Evolutionary conservation across 352 stramenopile species (phyloP).

Genomic region (Phytophthora meadii): DNA sequence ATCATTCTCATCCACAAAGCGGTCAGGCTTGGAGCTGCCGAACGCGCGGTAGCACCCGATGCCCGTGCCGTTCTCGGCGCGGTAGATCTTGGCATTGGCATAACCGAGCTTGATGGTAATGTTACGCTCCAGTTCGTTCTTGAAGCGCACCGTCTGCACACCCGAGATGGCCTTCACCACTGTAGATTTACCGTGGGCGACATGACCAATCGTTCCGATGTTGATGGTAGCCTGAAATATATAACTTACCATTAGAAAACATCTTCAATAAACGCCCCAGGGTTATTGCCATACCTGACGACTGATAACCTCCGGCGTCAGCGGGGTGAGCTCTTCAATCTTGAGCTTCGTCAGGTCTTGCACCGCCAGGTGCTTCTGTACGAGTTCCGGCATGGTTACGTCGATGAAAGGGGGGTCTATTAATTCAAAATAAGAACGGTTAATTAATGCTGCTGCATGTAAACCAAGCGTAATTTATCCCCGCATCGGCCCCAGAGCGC

Average conservation of each 20-base stretch:
- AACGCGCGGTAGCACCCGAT: constrained; percentile 91
- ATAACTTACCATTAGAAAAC: not conserved
- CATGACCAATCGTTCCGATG: constrained; percentile 99
- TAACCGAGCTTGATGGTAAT: constrained; percentile 99
- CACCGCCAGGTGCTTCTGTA: constrained; percentile 83
- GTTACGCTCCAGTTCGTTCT: constrained; percentile 99
- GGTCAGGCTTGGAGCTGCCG: constrained; percentile 88
- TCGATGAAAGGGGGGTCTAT: not conserved
- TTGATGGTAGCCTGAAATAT: constrained; percentile 97
- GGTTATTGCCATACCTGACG: constrained; percentile 45
- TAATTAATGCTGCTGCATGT: no score
- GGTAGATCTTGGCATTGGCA: constrained; percentile 99
- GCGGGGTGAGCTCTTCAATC: constrained; percentile 94
- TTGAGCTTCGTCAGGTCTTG: constrained; percentile 97
- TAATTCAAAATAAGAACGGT: not conserved
- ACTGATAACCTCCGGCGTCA: constrained; percentile 98
- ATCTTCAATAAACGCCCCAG: not conserved
- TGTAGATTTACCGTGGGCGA: constrained; percentile 99
- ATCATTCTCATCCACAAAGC: constrained; percentile 87
- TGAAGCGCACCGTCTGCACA: constrained; percentile 98
- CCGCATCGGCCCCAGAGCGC: not conserved
- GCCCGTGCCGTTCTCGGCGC: constrained; percentile 79
- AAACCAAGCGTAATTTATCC: not conserved
- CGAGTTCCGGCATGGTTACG: constrained; percentile 74
- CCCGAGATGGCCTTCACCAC: constrained; percentile 99